Conservation (phyloP, 352 stramenopile species). For the Phytophthora idaei region DNA sequence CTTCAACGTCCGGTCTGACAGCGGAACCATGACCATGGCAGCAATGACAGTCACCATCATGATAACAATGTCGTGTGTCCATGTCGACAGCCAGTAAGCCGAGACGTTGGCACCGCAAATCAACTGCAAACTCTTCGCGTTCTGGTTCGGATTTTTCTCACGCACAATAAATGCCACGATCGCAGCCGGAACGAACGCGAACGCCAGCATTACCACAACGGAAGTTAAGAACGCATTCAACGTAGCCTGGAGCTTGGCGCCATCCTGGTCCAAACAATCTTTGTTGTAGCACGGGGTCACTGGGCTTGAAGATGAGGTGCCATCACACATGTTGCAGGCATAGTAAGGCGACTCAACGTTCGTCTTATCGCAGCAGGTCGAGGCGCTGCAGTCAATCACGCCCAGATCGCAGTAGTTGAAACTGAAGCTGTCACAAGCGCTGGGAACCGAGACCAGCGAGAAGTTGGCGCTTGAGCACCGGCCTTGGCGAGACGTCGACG, state of each 20-base stretch:
- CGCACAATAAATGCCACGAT: slow-evolving; percentile 69
- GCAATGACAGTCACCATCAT: slow-evolving; percentile 47
- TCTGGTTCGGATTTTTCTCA: slow-evolving; percentile 70
- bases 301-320: slow-evolving; percentile 26
- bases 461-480: slow-evolving; percentile 36
- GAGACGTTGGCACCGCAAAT: slow-evolving; percentile 58
- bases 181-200: slow-evolving; percentile 69
- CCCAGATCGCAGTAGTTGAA: slow-evolving; percentile 55
- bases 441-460: slow-evolving; percentile 27
- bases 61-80: slow-evolving; percentile 58
- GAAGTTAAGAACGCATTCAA: slow-evolving; percentile 69
- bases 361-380: slow-evolving; percentile 46
- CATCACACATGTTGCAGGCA: slow-evolving; percentile 43
- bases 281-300: slow-evolving; percentile 47
- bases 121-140: slow-evolving; percentile 68
- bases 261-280: slow-evolving; percentile 53
- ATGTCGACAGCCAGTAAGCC: slow-evolving; percentile 70
- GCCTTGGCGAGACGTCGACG: slow-evolving; percentile 31
- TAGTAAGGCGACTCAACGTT: slow-evolving; percentile 52
- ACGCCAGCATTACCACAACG: slow-evolving; percentile 70
- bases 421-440: slow-evolving; percentile 27
- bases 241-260: slow-evolving; percentile 64
- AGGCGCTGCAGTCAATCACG: slow-evolving; percentile 50
- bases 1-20: slow-evolving; percentile 42
- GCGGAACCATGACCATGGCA: slow-evolving; percentile 44